These are phyloP conservation scores for Aurinia saxatilis DNA, from an alignment of 345 rosid genomes.

Conservation along the genomic window DNA sequence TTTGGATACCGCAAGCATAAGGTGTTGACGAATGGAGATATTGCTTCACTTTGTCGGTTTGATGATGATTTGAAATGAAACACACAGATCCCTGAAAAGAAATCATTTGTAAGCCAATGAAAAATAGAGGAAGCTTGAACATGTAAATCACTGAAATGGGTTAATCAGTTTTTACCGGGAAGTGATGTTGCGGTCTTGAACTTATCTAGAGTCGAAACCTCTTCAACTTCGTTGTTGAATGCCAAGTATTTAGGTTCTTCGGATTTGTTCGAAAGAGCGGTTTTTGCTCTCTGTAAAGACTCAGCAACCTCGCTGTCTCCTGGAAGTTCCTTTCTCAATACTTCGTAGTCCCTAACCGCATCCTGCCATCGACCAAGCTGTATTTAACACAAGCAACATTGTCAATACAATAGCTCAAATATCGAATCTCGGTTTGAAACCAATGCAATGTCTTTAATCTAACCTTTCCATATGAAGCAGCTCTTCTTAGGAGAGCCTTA, in stretches of 20 bases:
- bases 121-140: constrained; percentile 9
- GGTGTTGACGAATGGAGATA: constrained; percentile 29
- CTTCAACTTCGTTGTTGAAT: constrained; percentile 60
- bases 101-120: background rate
- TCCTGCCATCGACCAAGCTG: constrained; percentile 64
- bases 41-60: constrained; percentile 17
- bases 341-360: constrained; percentile 79
- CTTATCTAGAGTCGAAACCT: constrained; percentile 45
- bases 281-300: constrained; percentile 59
- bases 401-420: background rate
- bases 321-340: constrained; percentile 73
- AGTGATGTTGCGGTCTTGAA: constrained; percentile 50
- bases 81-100: constrained; percentile 36
- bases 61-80: constrained; percentile 31
- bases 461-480: constrained; percentile 92
- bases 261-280: constrained; percentile 48
- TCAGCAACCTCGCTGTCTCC: constrained; percentile 74
- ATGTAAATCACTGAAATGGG: background rate
- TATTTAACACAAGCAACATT: constrained; percentile 10
- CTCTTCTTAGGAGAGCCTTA: constrained; percentile 89
- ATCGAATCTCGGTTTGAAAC: background rate
- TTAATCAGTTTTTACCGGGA: constrained; percentile 39
- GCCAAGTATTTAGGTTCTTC: constrained; percentile 37
- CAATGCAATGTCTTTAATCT: background rate
- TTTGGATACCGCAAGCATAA: constrained; percentile 30